A percentile compares a stretch with the other conserved stretches of the same genome.
phyloP scores from a whole-genome alignment of 2,329 filamentous ascomycete genomes.

The Cyclaneusma minus region DNA sequence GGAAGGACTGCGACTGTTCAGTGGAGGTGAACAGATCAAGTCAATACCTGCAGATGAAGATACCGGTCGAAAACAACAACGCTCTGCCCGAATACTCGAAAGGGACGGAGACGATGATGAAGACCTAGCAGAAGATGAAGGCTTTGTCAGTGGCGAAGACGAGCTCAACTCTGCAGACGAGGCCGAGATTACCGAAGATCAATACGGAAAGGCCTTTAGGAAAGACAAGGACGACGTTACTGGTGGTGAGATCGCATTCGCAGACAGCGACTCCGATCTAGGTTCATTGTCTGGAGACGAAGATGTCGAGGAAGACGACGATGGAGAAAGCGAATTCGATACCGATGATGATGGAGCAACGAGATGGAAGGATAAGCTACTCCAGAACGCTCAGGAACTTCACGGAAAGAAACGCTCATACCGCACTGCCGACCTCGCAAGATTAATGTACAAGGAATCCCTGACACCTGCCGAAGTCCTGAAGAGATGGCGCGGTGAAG shows the following conservation, averaged over 20 bases:
- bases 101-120: constrained; percentile 41
- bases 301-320: constrained; percentile 29
- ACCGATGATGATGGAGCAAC: constrained; percentile 58
- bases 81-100: constrained; percentile 41
- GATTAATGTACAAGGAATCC: constrained; percentile 76
- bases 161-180: constrained; percentile 34
- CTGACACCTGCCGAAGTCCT: constrained; percentile 63
- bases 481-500: constrained; percentile 62
- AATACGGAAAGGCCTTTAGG: constrained; percentile 44
- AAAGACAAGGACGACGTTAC: constrained; percentile 33
- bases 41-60: constrained; percentile 42
- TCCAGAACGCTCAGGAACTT: constrained; percentile 55
- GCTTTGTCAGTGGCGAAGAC: constrained; percentile 36
- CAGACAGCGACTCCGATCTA: constrained; percentile 92
- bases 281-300: constrained; percentile 61
- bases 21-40: constrained; percentile 54
- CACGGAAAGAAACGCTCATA: constrained; percentile 59
- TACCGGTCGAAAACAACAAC: constrained; percentile 41
- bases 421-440: constrained; percentile 67
- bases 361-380: constrained; percentile 80
- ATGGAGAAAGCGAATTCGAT: constrained; percentile 26
- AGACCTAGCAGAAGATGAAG: constrained; percentile 40
- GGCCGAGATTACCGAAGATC: constrained; percentile 40
- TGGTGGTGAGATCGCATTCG: constrained; percentile 70
- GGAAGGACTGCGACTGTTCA: constrained; percentile 73